phyloP scores from a whole-genome alignment of 805 yeast genomes.

The Barnettozyma pratensis region DNA sequence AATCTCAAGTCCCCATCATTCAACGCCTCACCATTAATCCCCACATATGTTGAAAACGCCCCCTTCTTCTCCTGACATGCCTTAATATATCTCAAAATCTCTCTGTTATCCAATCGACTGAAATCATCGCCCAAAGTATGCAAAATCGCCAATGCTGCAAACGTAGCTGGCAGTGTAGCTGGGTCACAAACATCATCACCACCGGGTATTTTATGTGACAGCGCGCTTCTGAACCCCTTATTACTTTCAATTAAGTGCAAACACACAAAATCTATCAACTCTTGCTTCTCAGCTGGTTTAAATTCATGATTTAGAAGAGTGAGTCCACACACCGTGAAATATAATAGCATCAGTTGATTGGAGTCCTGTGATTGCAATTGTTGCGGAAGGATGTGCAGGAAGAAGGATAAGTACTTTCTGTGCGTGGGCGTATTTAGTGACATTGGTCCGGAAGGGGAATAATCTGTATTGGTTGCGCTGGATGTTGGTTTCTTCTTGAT shows the following conservation, averaged over 20 bases:
- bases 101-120: slow-evolving; percentile 32
- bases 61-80: slow-evolving; percentile 60
- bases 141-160: slow-evolving; percentile 61
- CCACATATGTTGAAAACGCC: slow-evolving; percentile 46
- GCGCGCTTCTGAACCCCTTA: slow-evolving; percentile 55
- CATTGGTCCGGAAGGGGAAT: background rate
- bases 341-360: slow-evolving; percentile 62
- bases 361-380: slow-evolving; percentile 60
- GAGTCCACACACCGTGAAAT: slow-evolving; percentile 60
- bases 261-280: slow-evolving; percentile 40
- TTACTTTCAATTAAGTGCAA: slow-evolving; percentile 34
- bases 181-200: slow-evolving; percentile 39
- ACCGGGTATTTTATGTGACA: slow-evolving; percentile 32
- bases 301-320: slow-evolving; percentile 25
- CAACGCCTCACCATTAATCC: slow-evolving; percentile 29
- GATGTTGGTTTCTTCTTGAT: too few relatives aligned
- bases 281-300: slow-evolving; percentile 22
- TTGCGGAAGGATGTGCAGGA: slow-evolving; percentile 50
- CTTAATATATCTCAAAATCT: slow-evolving; percentile 49
- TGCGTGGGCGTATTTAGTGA: background rate
- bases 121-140: slow-evolving; percentile 43
- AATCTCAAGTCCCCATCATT: slow-evolving; percentile 72
- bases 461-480: too few relatives aligned
- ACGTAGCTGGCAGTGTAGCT: slow-evolving; percentile 69
- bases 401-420: slow-evolving; percentile 41